Evolutionary conservation across 2,329 filamentous ascomycete species (phyloP).

Genomic region (Colletotrichum sp.): DNA sequence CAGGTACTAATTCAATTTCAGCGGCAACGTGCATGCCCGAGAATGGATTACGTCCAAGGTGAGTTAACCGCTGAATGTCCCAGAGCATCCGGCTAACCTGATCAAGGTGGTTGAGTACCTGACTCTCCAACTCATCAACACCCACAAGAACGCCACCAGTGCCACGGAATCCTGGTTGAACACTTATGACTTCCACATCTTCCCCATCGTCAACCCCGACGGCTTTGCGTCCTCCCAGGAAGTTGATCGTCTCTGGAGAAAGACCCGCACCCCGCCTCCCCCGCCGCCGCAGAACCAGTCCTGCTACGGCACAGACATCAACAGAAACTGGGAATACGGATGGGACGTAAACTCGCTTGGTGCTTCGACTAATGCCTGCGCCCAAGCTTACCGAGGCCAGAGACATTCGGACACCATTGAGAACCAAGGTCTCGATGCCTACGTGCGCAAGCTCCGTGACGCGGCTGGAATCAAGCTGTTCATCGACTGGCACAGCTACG

Average conservation of each 20-base stretch:
- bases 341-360: constrained; percentile 49
- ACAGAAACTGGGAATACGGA: constrained; percentile 57
- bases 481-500: constrained; percentile 54
- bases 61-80: constrained; percentile 35
- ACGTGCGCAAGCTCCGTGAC: constrained; percentile 34
- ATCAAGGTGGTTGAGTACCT: constrained; percentile 49
- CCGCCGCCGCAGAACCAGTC: constrained; percentile 34
- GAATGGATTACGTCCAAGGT: constrained; percentile 60
- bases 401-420: constrained; percentile 48
- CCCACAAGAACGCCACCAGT: constrained; percentile 34
- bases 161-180: constrained; percentile 48
- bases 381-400: constrained; percentile 47
- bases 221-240: constrained; percentile 52
- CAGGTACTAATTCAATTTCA: background rate
- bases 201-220: constrained; percentile 55
- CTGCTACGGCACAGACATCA: constrained; percentile 56
- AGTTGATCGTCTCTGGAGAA: constrained; percentile 54
- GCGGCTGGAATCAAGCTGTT: constrained; percentile 45
- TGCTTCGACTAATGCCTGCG: constrained; percentile 53
- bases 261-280: constrained; percentile 51
- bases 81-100: background rate
- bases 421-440: constrained; percentile 45
- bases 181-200: constrained; percentile 62
- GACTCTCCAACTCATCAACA: constrained; percentile 48
- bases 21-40: constrained; percentile 54